Conservation (phyloP, 1,284 basidiomycete genomes). For the Trichosporon sp. region DNA sequence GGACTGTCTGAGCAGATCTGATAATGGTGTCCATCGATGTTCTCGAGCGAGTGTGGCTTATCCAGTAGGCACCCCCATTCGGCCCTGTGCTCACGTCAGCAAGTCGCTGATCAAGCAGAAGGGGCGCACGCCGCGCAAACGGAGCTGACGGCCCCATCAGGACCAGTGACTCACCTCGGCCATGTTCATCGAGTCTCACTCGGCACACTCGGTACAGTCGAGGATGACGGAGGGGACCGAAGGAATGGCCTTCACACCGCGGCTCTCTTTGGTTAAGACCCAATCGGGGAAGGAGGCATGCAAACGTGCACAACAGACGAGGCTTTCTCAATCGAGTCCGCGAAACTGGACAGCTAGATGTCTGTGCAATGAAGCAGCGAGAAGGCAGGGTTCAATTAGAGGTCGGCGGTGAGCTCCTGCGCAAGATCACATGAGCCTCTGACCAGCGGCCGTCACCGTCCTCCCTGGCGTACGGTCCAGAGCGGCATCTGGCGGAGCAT, state of each 20-base stretch:
- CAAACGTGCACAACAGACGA: neutral
- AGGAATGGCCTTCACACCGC: neutral
- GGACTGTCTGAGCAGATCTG: too few species aligned
- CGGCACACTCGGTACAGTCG: neutral
- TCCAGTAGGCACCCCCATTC: too few species aligned
- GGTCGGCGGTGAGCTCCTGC: too few species aligned
- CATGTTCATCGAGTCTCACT: neutral
- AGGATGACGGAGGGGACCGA: neutral
- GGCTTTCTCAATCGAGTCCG: too few species aligned
- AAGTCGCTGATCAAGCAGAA: neutral
- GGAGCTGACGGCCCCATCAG: neutral
- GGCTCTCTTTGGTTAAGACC: neutral
- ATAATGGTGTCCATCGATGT: too few species aligned
- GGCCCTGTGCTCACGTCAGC: neutral
- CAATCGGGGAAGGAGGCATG: neutral
- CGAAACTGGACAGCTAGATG: too few species aligned
- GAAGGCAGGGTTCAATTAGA: too few species aligned
- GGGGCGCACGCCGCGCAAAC: neutral
- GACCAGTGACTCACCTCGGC: neutral
- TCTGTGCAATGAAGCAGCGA: too few species aligned
- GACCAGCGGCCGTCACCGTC: too few species aligned
- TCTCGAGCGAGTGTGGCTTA: too few species aligned
- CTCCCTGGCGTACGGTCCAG: too few species aligned
- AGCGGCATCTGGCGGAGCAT: neutral
- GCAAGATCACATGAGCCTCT: too few species aligned